phyloP scores from a whole-genome alignment of 2,329 filamentous ascomycete genomes.

The Colletotrichum spaethianum region DNA sequence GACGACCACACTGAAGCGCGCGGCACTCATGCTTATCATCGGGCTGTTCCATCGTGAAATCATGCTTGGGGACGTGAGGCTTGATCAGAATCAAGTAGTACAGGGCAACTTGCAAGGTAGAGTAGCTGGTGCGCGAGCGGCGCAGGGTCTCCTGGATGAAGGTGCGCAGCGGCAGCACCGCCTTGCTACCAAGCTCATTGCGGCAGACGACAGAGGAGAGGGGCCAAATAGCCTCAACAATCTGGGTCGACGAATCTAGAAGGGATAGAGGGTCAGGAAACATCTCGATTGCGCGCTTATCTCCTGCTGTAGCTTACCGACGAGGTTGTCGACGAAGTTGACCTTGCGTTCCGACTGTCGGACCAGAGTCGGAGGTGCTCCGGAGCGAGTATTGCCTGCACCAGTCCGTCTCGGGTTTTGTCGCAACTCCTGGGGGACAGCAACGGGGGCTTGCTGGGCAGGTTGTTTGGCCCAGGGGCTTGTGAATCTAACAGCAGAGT shows the following conservation, averaged over 20 bases:
- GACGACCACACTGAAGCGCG: constrained; percentile 92
- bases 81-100: constrained; percentile 98
- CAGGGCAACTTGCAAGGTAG: constrained; percentile 94
- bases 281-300: constrained; percentile 31
- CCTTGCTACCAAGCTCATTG: constrained; percentile 79
- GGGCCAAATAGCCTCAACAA: constrained; percentile 98
- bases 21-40: constrained; percentile 80
- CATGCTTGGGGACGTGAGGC: constrained; percentile 84
- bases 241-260: constrained; percentile 95
- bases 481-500: constrained; percentile 47
- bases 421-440: constrained; percentile 72
- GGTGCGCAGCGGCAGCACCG: constrained; percentile 89
- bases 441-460: constrained; percentile 44
- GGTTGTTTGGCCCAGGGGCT: constrained; percentile 51
- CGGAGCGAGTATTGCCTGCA: constrained; percentile 63
- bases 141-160: constrained; percentile 98
- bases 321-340: constrained; percentile 95
- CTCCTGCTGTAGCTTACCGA: constrained; percentile 79
- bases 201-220: constrained; percentile 85
- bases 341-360: constrained; percentile 93
- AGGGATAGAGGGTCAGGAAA: constrained; percentile 49
- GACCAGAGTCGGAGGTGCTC: constrained; percentile 80
- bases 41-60: constrained; percentile 89
- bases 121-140: constrained; percentile 96
- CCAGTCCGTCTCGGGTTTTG: constrained; percentile 74